phyloP scores from a whole-genome alignment of 225 moss, liverwort and hornwort genomes.

The Lunularia cruciata region DNA sequence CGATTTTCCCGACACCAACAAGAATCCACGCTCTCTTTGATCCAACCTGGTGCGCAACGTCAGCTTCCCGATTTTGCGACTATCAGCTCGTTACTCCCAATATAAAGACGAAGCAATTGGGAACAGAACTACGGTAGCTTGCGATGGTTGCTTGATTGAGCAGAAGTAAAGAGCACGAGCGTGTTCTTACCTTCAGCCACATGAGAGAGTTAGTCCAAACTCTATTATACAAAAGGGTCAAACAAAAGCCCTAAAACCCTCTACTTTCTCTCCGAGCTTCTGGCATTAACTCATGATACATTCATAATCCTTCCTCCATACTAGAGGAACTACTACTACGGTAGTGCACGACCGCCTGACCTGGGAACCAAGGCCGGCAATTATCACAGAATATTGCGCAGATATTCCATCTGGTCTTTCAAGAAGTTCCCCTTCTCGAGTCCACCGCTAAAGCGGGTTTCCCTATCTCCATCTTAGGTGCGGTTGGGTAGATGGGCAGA shows the following conservation, averaged over 20 bases:
- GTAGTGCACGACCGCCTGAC: slow-evolving; percentile 1
- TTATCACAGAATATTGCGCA: too few species aligned
- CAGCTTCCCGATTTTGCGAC: slow-evolving; percentile 3
- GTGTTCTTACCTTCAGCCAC: slow-evolving; percentile 5
- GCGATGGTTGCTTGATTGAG: too few species aligned
- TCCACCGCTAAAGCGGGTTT: too few species aligned
- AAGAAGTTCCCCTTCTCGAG: too few species aligned
- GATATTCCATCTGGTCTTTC: too few species aligned
- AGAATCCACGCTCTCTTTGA: background rate
- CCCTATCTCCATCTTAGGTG: too few species aligned
- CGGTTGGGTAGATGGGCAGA: too few species aligned
- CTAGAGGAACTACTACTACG: background rate
- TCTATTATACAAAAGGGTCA: background rate
- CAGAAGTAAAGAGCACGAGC: background rate
- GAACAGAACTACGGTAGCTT: background rate
- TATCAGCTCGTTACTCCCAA: background rate
- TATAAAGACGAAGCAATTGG: slow-evolving; percentile 1
- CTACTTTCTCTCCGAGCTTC: background rate
- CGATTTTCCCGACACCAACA: background rate
- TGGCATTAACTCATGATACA: background rate
- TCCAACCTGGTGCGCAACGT: background rate
- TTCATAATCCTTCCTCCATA: too few species aligned
- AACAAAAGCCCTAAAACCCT: slow-evolving; percentile 13
- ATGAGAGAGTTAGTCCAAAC: background rate
- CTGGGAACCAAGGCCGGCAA: background rate